Evolutionary conservation across 2,329 filamentous ascomycete species (phyloP).

Genomic region (Phyllosticta ampelicida): DNA sequence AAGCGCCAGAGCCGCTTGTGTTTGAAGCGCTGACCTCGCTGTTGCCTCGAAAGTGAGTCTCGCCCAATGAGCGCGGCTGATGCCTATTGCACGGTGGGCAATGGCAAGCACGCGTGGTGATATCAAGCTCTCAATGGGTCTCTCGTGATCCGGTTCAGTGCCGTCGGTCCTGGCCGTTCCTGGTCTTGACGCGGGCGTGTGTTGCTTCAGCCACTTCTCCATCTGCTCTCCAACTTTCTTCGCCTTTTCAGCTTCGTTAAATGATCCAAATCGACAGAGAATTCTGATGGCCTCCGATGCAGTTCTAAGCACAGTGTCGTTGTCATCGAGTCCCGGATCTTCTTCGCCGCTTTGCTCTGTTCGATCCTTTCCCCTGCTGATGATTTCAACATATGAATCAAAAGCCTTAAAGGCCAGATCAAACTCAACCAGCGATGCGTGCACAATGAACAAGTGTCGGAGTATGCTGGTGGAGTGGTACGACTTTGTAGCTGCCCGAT

Average conservation of each 20-base stretch:
- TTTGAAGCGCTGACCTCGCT: conserved; percentile 60
- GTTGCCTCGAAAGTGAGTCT: conserved; percentile 67
- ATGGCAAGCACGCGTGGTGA: conserved; percentile 48
- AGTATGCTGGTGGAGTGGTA: conserved; percentile 90
- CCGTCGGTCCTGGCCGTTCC: conserved; percentile 16
- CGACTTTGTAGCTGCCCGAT: conserved; percentile 81
- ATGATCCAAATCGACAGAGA: conserved; percentile 70
- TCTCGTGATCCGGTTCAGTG: conserved; percentile 12
- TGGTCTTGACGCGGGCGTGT: conserved; percentile 21
- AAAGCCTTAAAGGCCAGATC: conserved; percentile 84
- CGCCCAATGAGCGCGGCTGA: conserved; percentile 81
- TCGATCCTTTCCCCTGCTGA: conserved; percentile 73
- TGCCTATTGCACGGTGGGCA: conserved; percentile 74
- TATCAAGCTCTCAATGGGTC: conserved; percentile 34
- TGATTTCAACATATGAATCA: conserved; percentile 82
- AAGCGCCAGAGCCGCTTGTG: conserved; percentile 65
- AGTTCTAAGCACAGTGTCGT: conserved; percentile 65
- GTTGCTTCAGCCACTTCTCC: conserved; percentile 62
- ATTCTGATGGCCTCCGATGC: conserved; percentile 70
- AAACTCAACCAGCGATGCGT: conserved; percentile 81
- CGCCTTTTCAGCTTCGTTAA: conserved; percentile 68
- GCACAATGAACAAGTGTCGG: conserved; percentile 75
- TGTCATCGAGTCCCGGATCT: conserved; percentile 65
- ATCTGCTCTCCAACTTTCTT: conserved; percentile 58
- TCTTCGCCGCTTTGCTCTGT: conserved; percentile 61